Percentiles rank a stretch among this genome's conserved stretches.
Evolutionary conservation across 2,329 filamentous ascomycete genomes (phyloP).

Genomic region (Neonectria magnoliae): DNA sequence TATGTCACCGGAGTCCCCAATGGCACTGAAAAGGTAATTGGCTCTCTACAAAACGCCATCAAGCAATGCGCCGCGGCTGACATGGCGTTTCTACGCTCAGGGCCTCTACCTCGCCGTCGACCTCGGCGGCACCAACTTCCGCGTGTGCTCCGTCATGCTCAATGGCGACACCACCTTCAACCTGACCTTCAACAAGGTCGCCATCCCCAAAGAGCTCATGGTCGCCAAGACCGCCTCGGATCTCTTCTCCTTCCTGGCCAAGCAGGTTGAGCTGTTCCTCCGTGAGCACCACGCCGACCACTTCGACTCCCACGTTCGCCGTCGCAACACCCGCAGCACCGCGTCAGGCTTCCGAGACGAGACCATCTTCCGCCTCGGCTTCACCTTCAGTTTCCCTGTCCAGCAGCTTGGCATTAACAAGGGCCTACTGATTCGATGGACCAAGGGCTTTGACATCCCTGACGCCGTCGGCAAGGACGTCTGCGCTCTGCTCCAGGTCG

Average conservation of each 20-base stretch:
- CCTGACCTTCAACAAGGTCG: constrained; percentile 90
- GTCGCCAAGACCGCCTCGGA: constrained; percentile 84
- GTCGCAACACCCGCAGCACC: constrained; percentile 69
- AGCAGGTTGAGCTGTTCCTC: constrained; percentile 91
- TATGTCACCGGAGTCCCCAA: constrained; percentile 97
- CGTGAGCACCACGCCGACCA: constrained; percentile 88
- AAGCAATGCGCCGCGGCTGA: constrained; percentile 3
- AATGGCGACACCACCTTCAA: constrained; percentile 96
- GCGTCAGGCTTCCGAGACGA: constrained; percentile 72
- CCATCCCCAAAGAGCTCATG: constrained; percentile 92
- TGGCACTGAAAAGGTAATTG: constrained; percentile 89
- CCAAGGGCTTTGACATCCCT: constrained; percentile 97
- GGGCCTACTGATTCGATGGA: constrained; percentile 94
- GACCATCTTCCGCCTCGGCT: constrained; percentile 91
- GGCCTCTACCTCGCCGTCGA: constrained; percentile 96
- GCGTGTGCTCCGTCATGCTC: constrained; percentile 93
- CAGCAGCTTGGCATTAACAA: constrained; percentile 95
- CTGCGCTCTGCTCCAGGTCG: constrained; percentile 85
- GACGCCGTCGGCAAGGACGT: constrained; percentile 96
- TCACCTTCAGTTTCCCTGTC: constrained; percentile 98
- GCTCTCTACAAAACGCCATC: constrained; percentile 7
- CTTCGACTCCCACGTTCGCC: constrained; percentile 76
- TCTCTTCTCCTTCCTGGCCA: constrained; percentile 91
- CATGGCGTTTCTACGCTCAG: constrained; percentile 56
- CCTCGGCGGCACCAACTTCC: constrained; percentile 97